Base-by-base conservation (phyloP, 2,329 filamentous ascomycete species). In the Chaetomium sp. region DNA sequence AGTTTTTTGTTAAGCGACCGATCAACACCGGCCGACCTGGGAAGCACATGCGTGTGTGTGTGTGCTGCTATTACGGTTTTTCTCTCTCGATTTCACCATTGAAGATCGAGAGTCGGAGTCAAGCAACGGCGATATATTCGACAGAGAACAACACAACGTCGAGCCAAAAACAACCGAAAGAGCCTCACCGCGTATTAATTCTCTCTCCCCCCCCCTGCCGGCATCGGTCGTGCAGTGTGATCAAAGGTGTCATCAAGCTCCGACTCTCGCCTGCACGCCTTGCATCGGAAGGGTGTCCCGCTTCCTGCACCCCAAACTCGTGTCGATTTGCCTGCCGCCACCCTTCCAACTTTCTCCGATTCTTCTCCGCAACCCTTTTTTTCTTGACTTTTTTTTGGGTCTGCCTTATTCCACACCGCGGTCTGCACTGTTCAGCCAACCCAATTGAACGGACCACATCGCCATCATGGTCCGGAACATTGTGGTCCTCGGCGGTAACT, bases 401-500 rank as follows among this genome's bases (percentile, higher is more conserved):
- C 19, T 27, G 19, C 19, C 19, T 27, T 54, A 48, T 46, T 36
- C 44, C 36, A 52, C 37, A 53, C 52, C 54, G 55, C 54, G 51
- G 49, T 45, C 54, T 53, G 54, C 48, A 11, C n/a, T 33, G 40
- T 7, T 4, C 11, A 35, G 14, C 6, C 32, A 36, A 11, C 46
- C 41, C 37, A 32, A 40, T 44, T 46, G 49, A 37, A 38, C 56
- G 47, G 53, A 57, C 49, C 50, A 49, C 60, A 36, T 48, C 55
- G 38, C 47, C 59, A 62, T 37, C 40, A 96, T 96, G 90, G 91
- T 96, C 64, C 86, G 91, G 70, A 96, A 96, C 71, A 89, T 97
- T 63, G 89, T 96, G 67, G 83, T 97, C 61, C 85, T 97, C 64
- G 91, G 91, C 65, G 92, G 92, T 61, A 94, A 88, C 71, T 95